These are phyloP conservation scores for Monilinia fructigena DNA, from an alignment of 2,329 filamentous ascomycete species.

Conservation along the genomic window DNA sequence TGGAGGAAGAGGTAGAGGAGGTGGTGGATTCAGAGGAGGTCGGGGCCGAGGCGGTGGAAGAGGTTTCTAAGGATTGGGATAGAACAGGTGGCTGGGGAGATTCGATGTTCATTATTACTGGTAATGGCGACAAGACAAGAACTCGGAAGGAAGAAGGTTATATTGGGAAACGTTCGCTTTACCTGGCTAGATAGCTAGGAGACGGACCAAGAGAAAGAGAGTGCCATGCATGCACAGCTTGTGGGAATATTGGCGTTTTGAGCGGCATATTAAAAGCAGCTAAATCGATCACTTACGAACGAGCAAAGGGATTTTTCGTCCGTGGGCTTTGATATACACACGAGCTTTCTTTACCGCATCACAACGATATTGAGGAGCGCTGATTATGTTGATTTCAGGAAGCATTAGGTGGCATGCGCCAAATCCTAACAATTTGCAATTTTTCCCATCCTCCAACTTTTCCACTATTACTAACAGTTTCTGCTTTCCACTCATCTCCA, in stretches of 20 bases:
- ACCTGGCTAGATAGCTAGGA: slow-evolving; percentile 11
- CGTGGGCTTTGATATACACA: slow-evolving; percentile 1
- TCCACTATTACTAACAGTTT: slow-evolving; percentile 79
- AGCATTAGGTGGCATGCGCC: slow-evolving; percentile 48
- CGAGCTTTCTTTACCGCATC: not conserved
- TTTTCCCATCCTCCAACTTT: slow-evolving; percentile 93
- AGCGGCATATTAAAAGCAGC: slow-evolving; percentile 27
- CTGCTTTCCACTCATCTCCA: slow-evolving; percentile 65
- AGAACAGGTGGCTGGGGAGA: not conserved
- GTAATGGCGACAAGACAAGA: slow-evolving; percentile 5
- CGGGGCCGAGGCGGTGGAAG: slow-evolving; percentile 52
- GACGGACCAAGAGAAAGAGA: slow-evolving; percentile 6
- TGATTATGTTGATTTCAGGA: slow-evolving; percentile 9
- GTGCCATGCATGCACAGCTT: slow-evolving; percentile 18
- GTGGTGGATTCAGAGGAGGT: slow-evolving; percentile 49
- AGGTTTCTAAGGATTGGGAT: slow-evolving; percentile 35
- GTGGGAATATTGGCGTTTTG: slow-evolving; percentile 30
- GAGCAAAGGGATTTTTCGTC: slow-evolving; percentile 15
- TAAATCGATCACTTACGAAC: slow-evolving; percentile 19
- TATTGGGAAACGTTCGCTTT: slow-evolving; percentile 12
- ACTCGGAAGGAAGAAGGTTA: not conserved
- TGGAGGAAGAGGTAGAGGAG: slow-evolving; percentile 51
- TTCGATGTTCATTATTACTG: slow-evolving; percentile 17
- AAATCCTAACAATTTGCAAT: slow-evolving; percentile 83
- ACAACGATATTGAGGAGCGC: not conserved